Conservation (phyloP, 768 basidiomycete genomes). For the Suillus alpinus region DNA sequence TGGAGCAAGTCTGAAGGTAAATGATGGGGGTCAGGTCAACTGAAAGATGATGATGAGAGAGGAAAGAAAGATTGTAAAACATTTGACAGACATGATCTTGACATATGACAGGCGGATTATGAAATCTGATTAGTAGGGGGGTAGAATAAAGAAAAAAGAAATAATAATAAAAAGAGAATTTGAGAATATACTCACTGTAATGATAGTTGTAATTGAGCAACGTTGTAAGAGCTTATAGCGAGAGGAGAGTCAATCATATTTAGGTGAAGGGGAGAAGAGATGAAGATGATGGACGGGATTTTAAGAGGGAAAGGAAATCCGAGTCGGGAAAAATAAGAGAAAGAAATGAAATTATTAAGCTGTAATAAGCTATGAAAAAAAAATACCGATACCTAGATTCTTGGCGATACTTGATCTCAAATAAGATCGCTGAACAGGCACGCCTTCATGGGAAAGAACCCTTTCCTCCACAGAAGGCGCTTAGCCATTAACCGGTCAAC, state of each 20-base stretch:
- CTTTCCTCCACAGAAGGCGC: neutral
- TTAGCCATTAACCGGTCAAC: constrained; percentile 29
- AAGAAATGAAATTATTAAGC: constrained; percentile 6
- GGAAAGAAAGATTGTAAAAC: constrained; percentile 11
- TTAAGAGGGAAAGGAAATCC: constrained; percentile 19
- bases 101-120: constrained; percentile 26
- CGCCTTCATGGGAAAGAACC: constrained; percentile 27
- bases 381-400: constrained; percentile 2
- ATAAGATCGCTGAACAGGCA: constrained; percentile 36
- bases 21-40: neutral
- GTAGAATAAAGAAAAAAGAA: neutral
- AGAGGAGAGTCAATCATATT: constrained; percentile 54
- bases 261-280: constrained; percentile 2
- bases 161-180: too few relatives aligned
- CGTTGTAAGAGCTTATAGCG: constrained; percentile 56
- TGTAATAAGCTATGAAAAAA: constrained; percentile 6
- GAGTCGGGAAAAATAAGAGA: constrained; percentile 14
- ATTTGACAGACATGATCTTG: constrained; percentile 28
- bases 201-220: constrained; percentile 60
- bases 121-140: constrained; percentile 13
- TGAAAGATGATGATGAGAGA: constrained; percentile 6
- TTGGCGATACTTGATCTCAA: neutral
- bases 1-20: constrained; percentile 35
- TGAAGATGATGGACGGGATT: constrained; percentile 14
- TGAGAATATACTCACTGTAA: constrained; percentile 53